Base-by-base conservation (phyloP, 352 stramenopile species). In the Globisporangium ultimum region DNA sequence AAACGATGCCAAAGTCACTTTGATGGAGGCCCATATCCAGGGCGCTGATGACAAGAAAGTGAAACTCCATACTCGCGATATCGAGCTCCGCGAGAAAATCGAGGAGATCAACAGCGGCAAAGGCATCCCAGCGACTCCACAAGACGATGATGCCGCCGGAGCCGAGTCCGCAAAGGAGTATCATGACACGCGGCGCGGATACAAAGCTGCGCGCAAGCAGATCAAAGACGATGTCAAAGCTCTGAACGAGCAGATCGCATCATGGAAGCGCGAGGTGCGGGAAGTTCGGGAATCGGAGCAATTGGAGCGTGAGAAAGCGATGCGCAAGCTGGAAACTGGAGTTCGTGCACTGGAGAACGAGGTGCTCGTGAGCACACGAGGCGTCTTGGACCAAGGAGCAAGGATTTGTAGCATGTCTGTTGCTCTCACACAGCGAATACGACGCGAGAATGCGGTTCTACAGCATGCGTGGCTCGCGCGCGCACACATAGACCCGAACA, bases 51-150 rank as follows among this genome's bases (percentile, higher is more conserved):
- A 49, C 17, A 64, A 63, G 12, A 66, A 70, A n/a, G 22, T 13
- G 11, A 53, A 63, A 24, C 52, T 87, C 0, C 43, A 60, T 12
- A 48, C 50, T 1, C 66, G 63, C 47, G 79, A 89, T 34, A 53
- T 58, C 18, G 48, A 66, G 18, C 61, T 86, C 0, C 70, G 72
- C 24, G 70, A 71, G 38, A 51, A 65, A 22, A 87, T 89, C 34
- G 79, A 87, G 41, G 76, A 86, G 24, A 83, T 89, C 38, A 76
- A 89, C 60, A 80, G 76, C 52, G 74, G 79, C 13, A 77, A 75
- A 32, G 55, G 66, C 2, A 53, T 59, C 0, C 21, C 28, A 17
- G 14, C 8, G 11, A 2, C 17, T 57, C 10, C 32, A 17, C 38
- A 43, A 6, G 38, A 14, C 9, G 34, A 13, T n/a, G 15, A 21